phyloP scores from a whole-genome alignment of 2,329 filamentous ascomycete species.

The Teratosphaeria destructans region DNA sequence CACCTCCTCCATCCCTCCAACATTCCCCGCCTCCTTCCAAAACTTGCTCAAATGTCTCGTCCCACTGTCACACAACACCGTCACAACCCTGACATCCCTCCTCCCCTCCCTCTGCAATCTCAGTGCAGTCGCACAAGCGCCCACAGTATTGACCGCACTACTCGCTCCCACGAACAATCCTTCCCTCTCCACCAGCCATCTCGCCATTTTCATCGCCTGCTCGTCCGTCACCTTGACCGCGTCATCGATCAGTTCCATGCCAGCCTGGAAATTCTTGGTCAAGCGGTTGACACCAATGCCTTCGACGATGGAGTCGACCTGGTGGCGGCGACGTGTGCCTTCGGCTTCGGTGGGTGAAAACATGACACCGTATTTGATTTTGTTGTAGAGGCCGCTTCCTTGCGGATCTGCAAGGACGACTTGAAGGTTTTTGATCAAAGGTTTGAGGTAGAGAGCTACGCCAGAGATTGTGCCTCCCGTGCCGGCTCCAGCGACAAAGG shows the following conservation, averaged over 20 bases:
- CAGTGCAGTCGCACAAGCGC: slow-evolving; percentile 59
- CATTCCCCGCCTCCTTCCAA: slow-evolving; percentile 61
- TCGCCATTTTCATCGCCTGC: slow-evolving; percentile 87
- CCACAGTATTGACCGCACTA: slow-evolving; percentile 91
- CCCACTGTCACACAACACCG: slow-evolving; percentile 69
- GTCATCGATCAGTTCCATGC: slow-evolving; percentile 77
- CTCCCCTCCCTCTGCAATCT: slow-evolving; percentile 30
- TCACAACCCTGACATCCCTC: slow-evolving; percentile 56
- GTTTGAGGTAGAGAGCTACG: slow-evolving; percentile 73
- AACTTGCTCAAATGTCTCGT: slow-evolving; percentile 75
- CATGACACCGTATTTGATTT: slow-evolving; percentile 89
- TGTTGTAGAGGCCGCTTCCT: slow-evolving; percentile 87
- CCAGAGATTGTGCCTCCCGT: slow-evolving; percentile 91
- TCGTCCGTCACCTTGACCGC: slow-evolving; percentile 79
- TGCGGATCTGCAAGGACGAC: slow-evolving; percentile 88
- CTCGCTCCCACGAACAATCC: slow-evolving; percentile 91
- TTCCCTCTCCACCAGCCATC: slow-evolving; percentile 91
- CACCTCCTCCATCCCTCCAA: slow-evolving; percentile 43
- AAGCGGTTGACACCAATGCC: slow-evolving; percentile 90
- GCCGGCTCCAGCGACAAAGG: slow-evolving; percentile 86
- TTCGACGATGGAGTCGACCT: slow-evolving; percentile 93
- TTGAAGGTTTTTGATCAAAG: slow-evolving; percentile 50
- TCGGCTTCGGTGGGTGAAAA: slow-evolving; percentile 82
- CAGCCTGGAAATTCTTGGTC: slow-evolving; percentile 87
- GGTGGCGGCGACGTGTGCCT: slow-evolving; percentile 76